These are phyloP conservation scores for Phytophthora citricola DNA, from an alignment of 352 stramenopile genomes.

Conservation along the genomic window DNA sequence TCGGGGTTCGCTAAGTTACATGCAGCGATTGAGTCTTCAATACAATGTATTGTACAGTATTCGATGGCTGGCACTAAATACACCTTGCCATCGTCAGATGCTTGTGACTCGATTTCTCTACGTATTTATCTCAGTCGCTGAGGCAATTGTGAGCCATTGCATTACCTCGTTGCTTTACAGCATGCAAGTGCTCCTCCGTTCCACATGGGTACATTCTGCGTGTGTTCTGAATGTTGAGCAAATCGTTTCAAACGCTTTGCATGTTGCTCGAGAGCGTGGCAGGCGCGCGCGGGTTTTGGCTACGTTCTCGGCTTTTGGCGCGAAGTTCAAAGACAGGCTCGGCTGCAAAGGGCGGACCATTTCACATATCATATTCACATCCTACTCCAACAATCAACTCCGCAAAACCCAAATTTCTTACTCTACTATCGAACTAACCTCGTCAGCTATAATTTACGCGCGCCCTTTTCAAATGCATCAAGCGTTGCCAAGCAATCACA, in stretches of 20 bases:
- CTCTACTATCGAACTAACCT: constrained; percentile 10
- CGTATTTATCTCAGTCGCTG: too few species aligned
- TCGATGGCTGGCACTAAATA: neutral
- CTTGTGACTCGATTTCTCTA: too few species aligned
- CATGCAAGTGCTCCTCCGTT: too few species aligned
- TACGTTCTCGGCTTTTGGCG: constrained; percentile 25
- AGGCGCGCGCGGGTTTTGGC: constrained; percentile 4
- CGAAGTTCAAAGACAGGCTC: constrained; percentile 17
- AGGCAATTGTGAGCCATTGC: too few species aligned
- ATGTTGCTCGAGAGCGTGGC: constrained; percentile 19
- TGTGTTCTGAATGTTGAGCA: constrained; percentile 10
- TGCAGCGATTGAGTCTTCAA: too few species aligned
- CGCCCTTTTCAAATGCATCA: constrained; percentile 27
- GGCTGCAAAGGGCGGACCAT: constrained; percentile 18
- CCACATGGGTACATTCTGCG: constrained; percentile 10
- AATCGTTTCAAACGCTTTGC: constrained; percentile 6
- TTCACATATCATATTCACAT: neutral
- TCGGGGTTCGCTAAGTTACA: too few species aligned
- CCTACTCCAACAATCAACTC: neutral
- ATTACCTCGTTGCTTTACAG: neutral
- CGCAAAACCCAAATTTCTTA: constrained; percentile 1
- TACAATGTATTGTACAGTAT: too few species aligned
- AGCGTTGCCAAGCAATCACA: neutral
- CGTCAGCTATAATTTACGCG: constrained; percentile 9
- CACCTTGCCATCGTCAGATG: too few species aligned